Evolutionary conservation across 768 basidiomycete genomes (phyloP), one percentile per base, ranked within the genome.

Genomic region (Macrolepiota albuminosa): DNA sequence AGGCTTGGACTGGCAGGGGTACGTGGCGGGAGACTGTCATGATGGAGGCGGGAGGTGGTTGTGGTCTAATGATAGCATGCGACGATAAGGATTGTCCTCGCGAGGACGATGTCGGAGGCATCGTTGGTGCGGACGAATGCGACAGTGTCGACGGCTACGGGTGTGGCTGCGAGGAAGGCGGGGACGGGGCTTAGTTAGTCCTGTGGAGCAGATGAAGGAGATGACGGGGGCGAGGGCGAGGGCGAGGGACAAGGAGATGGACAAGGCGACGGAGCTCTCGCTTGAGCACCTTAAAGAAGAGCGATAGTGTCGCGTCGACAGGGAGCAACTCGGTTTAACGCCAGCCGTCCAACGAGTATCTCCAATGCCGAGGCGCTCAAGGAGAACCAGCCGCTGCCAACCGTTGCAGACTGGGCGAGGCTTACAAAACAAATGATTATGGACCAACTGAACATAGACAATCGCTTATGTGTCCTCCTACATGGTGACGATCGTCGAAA

Each of bases 261-360:
- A 33, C 42, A 51, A 53, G 42, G 45, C 47, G 26, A 49, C 46
- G 16, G 64, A 64, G 42, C 54, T 71, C 49, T 24, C 67, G 53
- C 58, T 68, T 54, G 78, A 80, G 24, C 78, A 80, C 69, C n/a
- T n/a, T n/a, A n/a, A 78, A 73, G 68, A 81, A 80, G 69, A 76
- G 72, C n/a, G 72, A 71, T n/a, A 83, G 80, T 57, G 77, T 75
- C 26, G 65, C 75, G 29, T 81, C 79, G 48, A 75, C 73, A 24
- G 70, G 72, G 24, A 76, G 81, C 66, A 69, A 71, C 21, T 72
- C 75, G 26, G 45, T 26, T 39, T 48, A 21, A 3, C 40, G 4
- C 46, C 11, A 49, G 34, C 36, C 26, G 24, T 48, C 33, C 53
- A 4, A 57, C 57, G 4, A 54, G 58, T 6, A 54, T 61, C 7